These are phyloP conservation scores for Penicillium sclerotigenum DNA, from an alignment of 2,329 filamentous ascomycete genomes.

Conservation along the genomic window DNA sequence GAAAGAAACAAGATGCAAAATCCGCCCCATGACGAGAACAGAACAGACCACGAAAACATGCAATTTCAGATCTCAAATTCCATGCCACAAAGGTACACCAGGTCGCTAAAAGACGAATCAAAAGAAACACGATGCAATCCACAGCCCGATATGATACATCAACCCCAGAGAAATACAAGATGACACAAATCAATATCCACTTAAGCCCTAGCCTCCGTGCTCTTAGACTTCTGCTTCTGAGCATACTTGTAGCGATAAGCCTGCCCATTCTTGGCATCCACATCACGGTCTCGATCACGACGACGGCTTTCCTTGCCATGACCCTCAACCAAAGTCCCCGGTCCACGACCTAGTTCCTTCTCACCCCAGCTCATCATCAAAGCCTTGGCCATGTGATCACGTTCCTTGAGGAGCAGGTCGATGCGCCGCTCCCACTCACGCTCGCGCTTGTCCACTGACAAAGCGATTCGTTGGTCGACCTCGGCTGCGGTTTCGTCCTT, in stretches of 20 bases:
- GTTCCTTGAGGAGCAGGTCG: constrained; percentile 41
- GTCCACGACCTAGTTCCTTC: constrained; percentile 35
- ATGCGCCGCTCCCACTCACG: constrained; percentile 43
- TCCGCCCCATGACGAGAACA: background rate
- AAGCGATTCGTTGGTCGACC: constrained; percentile 40
- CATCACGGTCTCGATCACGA: constrained; percentile 13
- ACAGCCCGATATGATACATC: constrained; percentile 1
- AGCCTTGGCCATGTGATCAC: constrained; percentile 40
- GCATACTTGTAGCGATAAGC: constrained; percentile 42
- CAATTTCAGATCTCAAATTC: background rate
- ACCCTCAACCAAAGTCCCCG: constrained; percentile 14
- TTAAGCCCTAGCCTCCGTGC: constrained; percentile 15
- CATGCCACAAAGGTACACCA: background rate
- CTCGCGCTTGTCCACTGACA: constrained; percentile 43
- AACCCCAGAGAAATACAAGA: background rate
- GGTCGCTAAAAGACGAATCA: background rate
- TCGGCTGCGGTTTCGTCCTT: constrained; percentile 42
- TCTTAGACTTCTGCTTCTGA: constrained; percentile 16
- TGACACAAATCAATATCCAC: background rate
- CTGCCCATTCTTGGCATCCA: constrained; percentile 27
- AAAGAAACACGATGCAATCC: background rate
- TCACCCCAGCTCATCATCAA: constrained; percentile 43
- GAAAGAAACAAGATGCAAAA: background rate
- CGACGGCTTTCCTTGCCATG: constrained; percentile 22
- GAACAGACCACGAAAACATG: background rate